These are phyloP conservation scores for Tubosaeta sp. DNA, from an alignment of 768 basidiomycete genomes.

Conservation along the genomic window DNA sequence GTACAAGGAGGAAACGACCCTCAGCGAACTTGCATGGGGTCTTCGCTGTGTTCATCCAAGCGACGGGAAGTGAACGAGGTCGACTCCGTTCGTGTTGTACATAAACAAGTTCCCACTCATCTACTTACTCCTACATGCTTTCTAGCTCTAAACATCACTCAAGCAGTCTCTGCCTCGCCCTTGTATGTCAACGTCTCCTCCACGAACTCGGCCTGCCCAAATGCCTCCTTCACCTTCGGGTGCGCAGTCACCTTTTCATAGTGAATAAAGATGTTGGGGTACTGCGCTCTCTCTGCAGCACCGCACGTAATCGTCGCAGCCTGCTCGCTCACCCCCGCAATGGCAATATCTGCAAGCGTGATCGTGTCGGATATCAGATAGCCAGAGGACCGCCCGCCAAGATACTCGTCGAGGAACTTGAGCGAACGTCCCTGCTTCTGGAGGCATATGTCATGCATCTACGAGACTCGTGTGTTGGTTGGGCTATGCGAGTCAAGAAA, in stretches of 20 bases:
- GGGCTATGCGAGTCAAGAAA: neutral
- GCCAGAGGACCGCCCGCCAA: slow-evolving; percentile 14
- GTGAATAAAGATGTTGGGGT: slow-evolving; percentile 24
- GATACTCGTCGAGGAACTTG: slow-evolving; percentile 23
- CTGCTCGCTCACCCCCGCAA: slow-evolving; percentile 21
- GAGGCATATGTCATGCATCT: slow-evolving; percentile 18
- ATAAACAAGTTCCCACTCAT: no score
- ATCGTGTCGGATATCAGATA: slow-evolving; percentile 22
- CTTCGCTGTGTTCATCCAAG: neutral
- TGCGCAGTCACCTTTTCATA: slow-evolving; percentile 19
- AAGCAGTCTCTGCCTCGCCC: neutral
- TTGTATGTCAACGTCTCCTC: slow-evolving; percentile 15
- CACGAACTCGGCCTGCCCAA: slow-evolving; percentile 17
- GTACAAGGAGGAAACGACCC: neutral
- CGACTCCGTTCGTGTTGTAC: no score
- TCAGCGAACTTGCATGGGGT: neutral
- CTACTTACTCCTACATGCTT: no score
- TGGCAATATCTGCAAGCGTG: slow-evolving; percentile 25
- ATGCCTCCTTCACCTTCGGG: slow-evolving; percentile 14
- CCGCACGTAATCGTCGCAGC: slow-evolving; percentile 24
- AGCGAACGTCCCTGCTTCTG: slow-evolving; percentile 20
- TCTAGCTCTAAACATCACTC: no score
- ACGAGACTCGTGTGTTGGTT: neutral
- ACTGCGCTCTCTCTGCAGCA: slow-evolving; percentile 22
- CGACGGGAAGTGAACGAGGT: neutral